Evolutionary conservation across 768 basidiomycete species (phyloP).

Genomic region (Stropharia rugosoannulata): DNA sequence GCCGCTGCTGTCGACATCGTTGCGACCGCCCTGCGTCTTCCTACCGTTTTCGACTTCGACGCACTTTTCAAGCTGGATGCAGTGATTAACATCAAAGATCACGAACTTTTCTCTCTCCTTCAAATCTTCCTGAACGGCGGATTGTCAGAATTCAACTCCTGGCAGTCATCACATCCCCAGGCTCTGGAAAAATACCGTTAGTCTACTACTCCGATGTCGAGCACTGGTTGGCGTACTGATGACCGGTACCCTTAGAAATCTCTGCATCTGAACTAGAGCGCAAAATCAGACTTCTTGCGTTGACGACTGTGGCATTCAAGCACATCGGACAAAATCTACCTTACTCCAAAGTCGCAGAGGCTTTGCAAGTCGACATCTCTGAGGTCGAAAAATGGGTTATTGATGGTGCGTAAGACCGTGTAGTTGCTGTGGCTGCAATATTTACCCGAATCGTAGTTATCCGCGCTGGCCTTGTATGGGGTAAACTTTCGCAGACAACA

Average conservation of each 20-base stretch:
- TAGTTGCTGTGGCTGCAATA: background rate
- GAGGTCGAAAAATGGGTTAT: constrained; percentile 88
- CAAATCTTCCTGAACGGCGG: constrained; percentile 71
- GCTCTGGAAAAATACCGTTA: constrained; percentile 58
- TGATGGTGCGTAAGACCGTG: constrained; percentile 53
- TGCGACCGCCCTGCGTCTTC: constrained; percentile 61
- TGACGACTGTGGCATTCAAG: constrained; percentile 76
- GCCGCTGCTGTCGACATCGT: constrained; percentile 60
- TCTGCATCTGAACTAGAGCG: constrained; percentile 57
- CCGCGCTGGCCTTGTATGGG: constrained; percentile 74
- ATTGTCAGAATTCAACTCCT: constrained; percentile 58
- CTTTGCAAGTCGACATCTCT: constrained; percentile 59
- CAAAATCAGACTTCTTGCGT: constrained; percentile 77
- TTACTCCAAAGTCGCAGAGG: constrained; percentile 67
- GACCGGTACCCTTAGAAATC: constrained; percentile 6
- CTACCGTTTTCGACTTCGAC: constrained; percentile 79
- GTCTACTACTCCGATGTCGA: constrained; percentile 15
- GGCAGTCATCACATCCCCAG: constrained; percentile 51
- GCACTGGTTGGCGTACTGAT: background rate
- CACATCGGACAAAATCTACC: constrained; percentile 73
- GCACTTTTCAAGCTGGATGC: constrained; percentile 74
- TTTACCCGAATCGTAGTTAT: constrained; percentile 52
- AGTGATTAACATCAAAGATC: constrained; percentile 60
- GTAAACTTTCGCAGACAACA: constrained; percentile 80
- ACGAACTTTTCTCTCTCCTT: constrained; percentile 74